Percentiles rank a stretch among this genome's conserved stretches.
phyloP scores from a whole-genome alignment of 164 flowering plant genomes.

The Magnolia kwangsiensis region DNA sequence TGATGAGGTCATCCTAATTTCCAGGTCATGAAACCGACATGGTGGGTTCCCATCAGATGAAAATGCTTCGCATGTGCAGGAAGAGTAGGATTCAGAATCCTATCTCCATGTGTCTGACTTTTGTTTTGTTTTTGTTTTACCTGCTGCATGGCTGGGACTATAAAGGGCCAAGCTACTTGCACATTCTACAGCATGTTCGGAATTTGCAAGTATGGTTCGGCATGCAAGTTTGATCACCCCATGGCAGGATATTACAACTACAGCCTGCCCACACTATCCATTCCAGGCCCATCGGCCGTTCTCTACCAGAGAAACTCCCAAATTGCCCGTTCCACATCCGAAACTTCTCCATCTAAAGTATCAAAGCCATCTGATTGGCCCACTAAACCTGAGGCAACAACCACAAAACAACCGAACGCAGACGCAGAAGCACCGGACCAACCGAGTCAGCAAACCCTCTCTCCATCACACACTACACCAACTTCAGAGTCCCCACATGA shows the following conservation, averaged over 20 bases:
- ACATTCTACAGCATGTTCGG: conserved; percentile 31
- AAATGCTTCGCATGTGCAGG: no score
- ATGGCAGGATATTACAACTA: conserved; percentile 36
- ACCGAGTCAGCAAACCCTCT: conserved; percentile 3
- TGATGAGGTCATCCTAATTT: not conserved
- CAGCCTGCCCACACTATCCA: conserved; percentile 30
- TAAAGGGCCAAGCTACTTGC: conserved; percentile 27
- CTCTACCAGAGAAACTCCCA: conserved; percentile 33
- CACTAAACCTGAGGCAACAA: conserved; percentile 20
- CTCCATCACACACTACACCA: conserved; percentile 14
- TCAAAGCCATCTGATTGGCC: conserved; percentile 14
- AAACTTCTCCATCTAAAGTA: conserved; percentile 25
- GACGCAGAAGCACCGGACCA: conserved; percentile 15
- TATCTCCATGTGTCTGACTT: not conserved
- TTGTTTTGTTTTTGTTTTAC: not conserved
- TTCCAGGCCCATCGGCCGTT: conserved; percentile 27
- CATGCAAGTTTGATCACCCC: conserved; percentile 78
- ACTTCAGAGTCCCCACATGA: conserved; percentile 11
- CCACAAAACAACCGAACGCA: conserved; percentile 13
- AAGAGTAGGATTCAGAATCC: not conserved
- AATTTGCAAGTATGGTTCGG: conserved; percentile 60
- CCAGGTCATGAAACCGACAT: not conserved
- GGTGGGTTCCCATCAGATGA: not conserved
- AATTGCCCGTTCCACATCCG: conserved; percentile 15
- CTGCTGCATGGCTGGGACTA: conserved; percentile 4